Percentiles rank a stretch among this genome's conserved stretches.
phyloP scores from a whole-genome alignment of 2,329 filamentous ascomycete genomes.

The Penicillium nordicum region DNA sequence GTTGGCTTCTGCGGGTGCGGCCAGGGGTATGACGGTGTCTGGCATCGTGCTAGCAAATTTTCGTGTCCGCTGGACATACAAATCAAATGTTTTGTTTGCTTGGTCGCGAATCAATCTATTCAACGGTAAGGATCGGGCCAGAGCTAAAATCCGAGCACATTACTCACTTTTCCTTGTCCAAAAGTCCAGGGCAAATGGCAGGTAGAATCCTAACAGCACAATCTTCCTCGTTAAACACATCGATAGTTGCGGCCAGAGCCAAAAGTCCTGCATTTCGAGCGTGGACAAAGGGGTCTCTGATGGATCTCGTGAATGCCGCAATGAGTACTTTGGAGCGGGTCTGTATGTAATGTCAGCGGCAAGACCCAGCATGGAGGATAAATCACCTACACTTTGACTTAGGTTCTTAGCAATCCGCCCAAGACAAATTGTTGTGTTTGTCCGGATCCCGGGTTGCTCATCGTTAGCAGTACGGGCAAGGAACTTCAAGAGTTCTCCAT shows the following conservation, averaged over 20 bases:
- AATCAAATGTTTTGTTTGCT: slow-evolving; percentile 81
- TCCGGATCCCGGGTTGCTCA: slow-evolving; percentile 93
- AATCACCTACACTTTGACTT: slow-evolving; percentile 54
- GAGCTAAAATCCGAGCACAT: neutral
- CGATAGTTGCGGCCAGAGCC: slow-evolving; percentile 78
- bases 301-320: slow-evolving; percentile 83
- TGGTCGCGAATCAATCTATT: slow-evolving; percentile 75
- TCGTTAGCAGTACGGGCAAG: slow-evolving; percentile 96
- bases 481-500: slow-evolving; percentile 85
- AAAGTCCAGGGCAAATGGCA: slow-evolving; percentile 73
- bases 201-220: slow-evolving; percentile 81
- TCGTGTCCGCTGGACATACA: slow-evolving; percentile 77
- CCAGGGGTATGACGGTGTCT: slow-evolving; percentile 71
- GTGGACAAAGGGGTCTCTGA: slow-evolving; percentile 92
- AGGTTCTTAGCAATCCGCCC: slow-evolving; percentile 94
- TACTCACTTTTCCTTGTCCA: slow-evolving; percentile 83
- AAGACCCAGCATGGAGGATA: neutral
- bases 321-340: slow-evolving; percentile 86
- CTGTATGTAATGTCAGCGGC: slow-evolving; percentile 37
- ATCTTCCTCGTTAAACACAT: slow-evolving; percentile 86
- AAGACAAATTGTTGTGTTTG: slow-evolving; percentile 95
- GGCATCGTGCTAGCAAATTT: slow-evolving; percentile 76
- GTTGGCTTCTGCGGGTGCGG: slow-evolving; percentile 48
- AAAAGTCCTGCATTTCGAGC: slow-evolving; percentile 85
- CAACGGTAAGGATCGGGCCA: neutral